phyloP scores from a whole-genome alignment of 805 yeast species.

The Zygoascus biomembranicola region DNA sequence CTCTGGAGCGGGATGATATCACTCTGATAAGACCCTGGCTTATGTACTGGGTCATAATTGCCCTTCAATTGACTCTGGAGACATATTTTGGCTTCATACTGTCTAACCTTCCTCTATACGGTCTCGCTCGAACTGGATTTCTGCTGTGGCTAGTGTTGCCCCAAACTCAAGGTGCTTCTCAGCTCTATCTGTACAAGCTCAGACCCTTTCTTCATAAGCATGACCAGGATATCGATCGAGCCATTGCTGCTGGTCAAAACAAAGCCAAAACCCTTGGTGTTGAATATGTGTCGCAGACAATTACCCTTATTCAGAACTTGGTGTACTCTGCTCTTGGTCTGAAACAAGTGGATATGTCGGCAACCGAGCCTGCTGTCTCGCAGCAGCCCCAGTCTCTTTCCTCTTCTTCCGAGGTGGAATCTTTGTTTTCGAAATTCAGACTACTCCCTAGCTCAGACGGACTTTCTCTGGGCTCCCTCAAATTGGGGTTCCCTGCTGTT shows the following conservation, averaged over 20 bases:
- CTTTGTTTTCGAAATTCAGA: constrained; percentile 22
- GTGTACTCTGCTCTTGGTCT: constrained; percentile 3
- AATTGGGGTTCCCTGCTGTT: not conserved
- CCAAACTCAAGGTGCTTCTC: constrained; percentile 39
- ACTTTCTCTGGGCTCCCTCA: not conserved
- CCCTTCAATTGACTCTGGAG: constrained; percentile 34
- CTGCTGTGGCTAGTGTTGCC: constrained; percentile 57
- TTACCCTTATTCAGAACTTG: not conserved
- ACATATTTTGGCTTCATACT: constrained; percentile 38
- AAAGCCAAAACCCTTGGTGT: constrained; percentile 14
- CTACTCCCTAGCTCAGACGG: constrained; percentile 2
- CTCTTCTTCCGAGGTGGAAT: not conserved
- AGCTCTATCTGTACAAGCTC: constrained; percentile 31
- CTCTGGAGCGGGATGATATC: constrained; percentile 38
- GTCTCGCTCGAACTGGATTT: constrained; percentile 39
- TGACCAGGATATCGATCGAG: constrained; percentile 29
- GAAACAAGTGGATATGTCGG: constrained; percentile 4
- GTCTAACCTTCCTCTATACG: constrained; percentile 46
- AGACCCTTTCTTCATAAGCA: constrained; percentile 33
- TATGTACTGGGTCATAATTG: constrained; percentile 60
- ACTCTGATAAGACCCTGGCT: constrained; percentile 38
- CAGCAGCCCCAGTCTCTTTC: constrained; percentile 1
- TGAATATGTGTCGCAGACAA: constrained; percentile 10
- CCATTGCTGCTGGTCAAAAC: constrained; percentile 15
- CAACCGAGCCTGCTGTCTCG: constrained; percentile 16